Base-by-base conservation (phyloP, 371 early-diverging fungal genomes). In the Mortierella sp. region DNA sequence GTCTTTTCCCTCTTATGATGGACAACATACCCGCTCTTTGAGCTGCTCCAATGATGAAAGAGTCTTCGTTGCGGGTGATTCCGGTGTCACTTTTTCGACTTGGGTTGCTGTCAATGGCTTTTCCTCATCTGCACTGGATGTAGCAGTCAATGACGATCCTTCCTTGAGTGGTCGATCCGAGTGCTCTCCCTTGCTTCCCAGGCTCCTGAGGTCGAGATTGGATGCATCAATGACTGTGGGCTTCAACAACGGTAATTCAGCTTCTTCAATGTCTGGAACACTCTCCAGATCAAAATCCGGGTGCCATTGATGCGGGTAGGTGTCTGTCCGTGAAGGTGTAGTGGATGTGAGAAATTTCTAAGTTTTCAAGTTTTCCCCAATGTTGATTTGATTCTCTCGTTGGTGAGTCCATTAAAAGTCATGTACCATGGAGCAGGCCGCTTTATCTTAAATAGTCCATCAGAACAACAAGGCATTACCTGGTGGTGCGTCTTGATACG, bases 251-350 rank as follows among this genome's bases (percentile, higher is more conserved):
- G 74, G 74, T 1, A 74, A n/a, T 13, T 67, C 60, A 18, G 61
- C 42, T 47, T 64, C 69, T 16, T 60, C 64, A 41, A 74, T 51
- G 27, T 49, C 26, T 18, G 64, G 19, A 14, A 74, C 74, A 19
- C 54, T 68, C 58, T 74, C 74, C 28, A 74, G 28, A 49, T 74
- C 65, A 68, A 74, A 74, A 18, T 68, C 68, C 5, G 64, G 58
- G 43, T 74, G 74, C 74, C 74, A 74, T 38, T 27, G 34, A 28
- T 56, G 60, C 18, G 74, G 74, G n/a, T 51, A 68, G 23, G 68
- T 58, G 50, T 74, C 61, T 38, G 64, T 68, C 34, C 74, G 50
- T 18, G 64, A 46, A 18, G 74, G 68, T 0, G 31, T 64, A 4
- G 69, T 68, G 2, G 74, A 68, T 4, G 27, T 24, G 19, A 74